Conservation (phyloP, 164 flowering plant genomes). For the Berberis vulgaris region DNA sequence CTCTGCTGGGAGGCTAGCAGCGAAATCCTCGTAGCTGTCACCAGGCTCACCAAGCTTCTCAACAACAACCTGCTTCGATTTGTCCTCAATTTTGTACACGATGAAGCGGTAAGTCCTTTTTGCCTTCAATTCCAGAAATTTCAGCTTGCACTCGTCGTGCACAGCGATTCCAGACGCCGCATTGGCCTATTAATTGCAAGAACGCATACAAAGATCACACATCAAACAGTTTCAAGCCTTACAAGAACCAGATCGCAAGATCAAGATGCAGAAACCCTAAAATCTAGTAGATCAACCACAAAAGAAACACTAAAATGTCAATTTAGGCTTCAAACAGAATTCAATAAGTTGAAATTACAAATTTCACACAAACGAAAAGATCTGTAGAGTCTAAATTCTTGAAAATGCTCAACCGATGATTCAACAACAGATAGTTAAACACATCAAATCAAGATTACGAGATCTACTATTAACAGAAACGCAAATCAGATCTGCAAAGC, state of each 20-base stretch:
- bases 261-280: neutral
- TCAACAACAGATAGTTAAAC: neutral
- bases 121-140: conserved; percentile 26
- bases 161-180: conserved; percentile 30
- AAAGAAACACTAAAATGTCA: no score
- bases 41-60: conserved; percentile 24
- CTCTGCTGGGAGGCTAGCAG: conserved; percentile 20
- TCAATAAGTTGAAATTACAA: no score
- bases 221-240: neutral
- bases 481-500: conserved; percentile 3
- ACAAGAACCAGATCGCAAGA: neutral
- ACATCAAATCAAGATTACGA: conserved; percentile 5
- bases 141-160: conserved; percentile 26
- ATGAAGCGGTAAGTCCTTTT: conserved; percentile 27
- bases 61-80: conserved; percentile 21
- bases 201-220: neutral
- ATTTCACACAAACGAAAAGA: neutral
- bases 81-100: conserved; percentile 27
- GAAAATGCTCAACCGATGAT: no score
- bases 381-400: no score
- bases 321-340: no score
- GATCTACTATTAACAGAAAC: neutral
- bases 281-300: neutral
- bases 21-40: conserved; percentile 22
- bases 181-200: conserved; percentile 11